phyloP scores from a whole-genome alignment of 1,284 basidiomycete species.

The Quambalaria eucalypti region DNA sequence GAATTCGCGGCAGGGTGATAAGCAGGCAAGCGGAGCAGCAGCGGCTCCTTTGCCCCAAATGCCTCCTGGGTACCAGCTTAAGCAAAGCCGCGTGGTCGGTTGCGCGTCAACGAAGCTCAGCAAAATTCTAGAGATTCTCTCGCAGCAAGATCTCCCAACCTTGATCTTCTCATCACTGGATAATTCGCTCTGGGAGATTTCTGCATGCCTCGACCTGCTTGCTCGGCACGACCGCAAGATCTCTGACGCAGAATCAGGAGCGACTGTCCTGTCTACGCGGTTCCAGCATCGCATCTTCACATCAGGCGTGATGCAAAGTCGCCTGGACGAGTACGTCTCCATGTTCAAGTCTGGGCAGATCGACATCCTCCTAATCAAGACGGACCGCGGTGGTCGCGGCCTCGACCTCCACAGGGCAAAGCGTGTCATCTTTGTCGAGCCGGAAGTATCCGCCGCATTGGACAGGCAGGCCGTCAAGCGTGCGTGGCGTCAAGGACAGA shows the following conservation, averaged over 20 bases:
- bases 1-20: too few relatives aligned
- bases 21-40: too few relatives aligned
- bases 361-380: slow-evolving; percentile 9
- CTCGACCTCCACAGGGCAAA: slow-evolving; percentile 13
- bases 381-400: slow-evolving; percentile 10
- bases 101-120: too few relatives aligned
- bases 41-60: too few relatives aligned
- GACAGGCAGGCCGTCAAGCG: slow-evolving; percentile 15
- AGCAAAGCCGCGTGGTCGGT: too few relatives aligned
- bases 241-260: too few relatives aligned
- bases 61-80: too few relatives aligned
- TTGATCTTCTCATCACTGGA: slow-evolving; percentile 12
- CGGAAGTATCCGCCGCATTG: slow-evolving; percentile 1
- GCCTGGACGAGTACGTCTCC: slow-evolving; percentile 7
- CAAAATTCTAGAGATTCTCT: too few relatives aligned
- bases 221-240: not conserved
- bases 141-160: too few relatives aligned
- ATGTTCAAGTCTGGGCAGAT: slow-evolving; percentile 2
- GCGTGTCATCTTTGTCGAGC: slow-evolving; percentile 11
- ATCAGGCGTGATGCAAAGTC: slow-evolving; percentile 10
- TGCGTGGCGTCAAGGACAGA: slow-evolving; percentile 17
- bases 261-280: too few relatives aligned
- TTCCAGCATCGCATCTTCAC: slow-evolving; percentile 10
- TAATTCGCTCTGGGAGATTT: slow-evolving; percentile 9
- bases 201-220: slow-evolving; percentile 6